phyloP scores from a whole-genome alignment of 2,329 filamentous ascomycete species.

The Ramularia collo-cygni region DNA sequence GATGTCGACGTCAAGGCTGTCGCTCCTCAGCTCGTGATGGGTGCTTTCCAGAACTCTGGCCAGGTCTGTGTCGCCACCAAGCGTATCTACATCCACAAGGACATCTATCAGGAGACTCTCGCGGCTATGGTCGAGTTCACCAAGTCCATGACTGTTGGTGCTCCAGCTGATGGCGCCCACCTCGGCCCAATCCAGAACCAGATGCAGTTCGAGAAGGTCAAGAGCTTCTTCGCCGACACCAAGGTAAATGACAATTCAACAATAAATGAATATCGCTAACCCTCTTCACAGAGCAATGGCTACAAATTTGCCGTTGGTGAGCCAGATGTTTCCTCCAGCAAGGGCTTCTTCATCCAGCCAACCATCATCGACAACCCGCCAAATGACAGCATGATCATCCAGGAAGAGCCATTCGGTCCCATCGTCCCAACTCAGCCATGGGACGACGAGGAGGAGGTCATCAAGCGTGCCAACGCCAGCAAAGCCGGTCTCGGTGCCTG shows the following conservation, averaged over 20 bases:
- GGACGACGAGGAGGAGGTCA: slow-evolving; percentile 42
- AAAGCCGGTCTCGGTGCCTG: slow-evolving; percentile 48
- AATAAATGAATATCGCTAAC: neutral
- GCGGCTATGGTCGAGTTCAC: slow-evolving; percentile 41
- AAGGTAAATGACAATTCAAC: slow-evolving; percentile 17
- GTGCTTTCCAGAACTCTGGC: slow-evolving; percentile 52
- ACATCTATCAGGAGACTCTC: slow-evolving; percentile 46
- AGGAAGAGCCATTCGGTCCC: slow-evolving; percentile 48
- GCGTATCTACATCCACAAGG: slow-evolving; percentile 52
- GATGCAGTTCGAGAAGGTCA: slow-evolving; percentile 50
- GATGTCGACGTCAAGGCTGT: slow-evolving; percentile 51
- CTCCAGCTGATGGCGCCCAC: slow-evolving; percentile 35
- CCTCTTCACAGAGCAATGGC: slow-evolving; percentile 21
- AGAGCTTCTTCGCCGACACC: slow-evolving; percentile 33
- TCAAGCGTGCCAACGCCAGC: slow-evolving; percentile 43
- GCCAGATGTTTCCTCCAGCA: slow-evolving; percentile 39
- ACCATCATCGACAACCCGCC: slow-evolving; percentile 44
- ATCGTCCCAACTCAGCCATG: slow-evolving; percentile 43
- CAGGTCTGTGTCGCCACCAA: slow-evolving; percentile 51
- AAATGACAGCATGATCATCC: slow-evolving; percentile 33
- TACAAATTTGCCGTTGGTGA: slow-evolving; percentile 50
- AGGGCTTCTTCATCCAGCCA: slow-evolving; percentile 37
- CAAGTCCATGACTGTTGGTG: slow-evolving; percentile 40
- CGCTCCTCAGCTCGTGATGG: slow-evolving; percentile 44
- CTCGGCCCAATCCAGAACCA: slow-evolving; percentile 55